Percentiles rank a stretch among this genome's conserved stretches.
These are phyloP conservation scores for Nannochloropsis gaditana DNA, from an alignment of 108 stramenopile genomes.

Conservation along the genomic window DNA sequence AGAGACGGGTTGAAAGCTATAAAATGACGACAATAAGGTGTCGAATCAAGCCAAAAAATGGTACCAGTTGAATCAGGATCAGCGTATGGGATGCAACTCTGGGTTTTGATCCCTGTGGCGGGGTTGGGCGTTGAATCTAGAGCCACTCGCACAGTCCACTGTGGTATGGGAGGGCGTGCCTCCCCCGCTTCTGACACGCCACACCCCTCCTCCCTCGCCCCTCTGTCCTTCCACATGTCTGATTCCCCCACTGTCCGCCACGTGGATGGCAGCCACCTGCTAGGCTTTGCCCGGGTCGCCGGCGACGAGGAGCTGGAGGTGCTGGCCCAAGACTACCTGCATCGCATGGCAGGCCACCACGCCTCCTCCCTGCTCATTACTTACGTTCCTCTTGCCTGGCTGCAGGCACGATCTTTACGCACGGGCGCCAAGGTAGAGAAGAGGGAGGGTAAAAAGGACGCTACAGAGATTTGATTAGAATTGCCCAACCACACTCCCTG, in stretches of 20 bases:
- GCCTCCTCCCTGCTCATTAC: not conserved
- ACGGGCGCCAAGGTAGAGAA: not conserved
- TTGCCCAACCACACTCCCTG: not conserved
- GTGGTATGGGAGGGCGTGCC: too few species aligned
- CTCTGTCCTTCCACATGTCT: not conserved
- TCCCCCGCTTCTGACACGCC: not conserved
- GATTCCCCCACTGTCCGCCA: not conserved
- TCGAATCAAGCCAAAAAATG: too few species aligned
- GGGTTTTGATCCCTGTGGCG: not conserved
- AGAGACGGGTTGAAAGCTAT: too few species aligned
- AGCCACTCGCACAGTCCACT: not conserved
- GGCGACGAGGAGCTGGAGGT: not conserved
- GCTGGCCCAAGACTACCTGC: not conserved
- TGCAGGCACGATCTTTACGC: not conserved
- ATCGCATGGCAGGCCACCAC: not conserved
- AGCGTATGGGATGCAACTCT: not conserved
- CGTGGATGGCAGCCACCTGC: not conserved
- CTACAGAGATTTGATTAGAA: not conserved
- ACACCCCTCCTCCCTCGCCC: not conserved
- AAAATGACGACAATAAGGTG: too few species aligned
- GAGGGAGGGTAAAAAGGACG: not conserved
- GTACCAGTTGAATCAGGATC: not conserved
- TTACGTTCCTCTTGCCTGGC: not conserved
- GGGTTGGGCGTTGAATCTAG: not conserved
- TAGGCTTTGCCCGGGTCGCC: not conserved